These are phyloP conservation scores for Cystobasidium pallidum DNA, from an alignment of 1,284 basidiomycete species.

Conservation along the genomic window DNA sequence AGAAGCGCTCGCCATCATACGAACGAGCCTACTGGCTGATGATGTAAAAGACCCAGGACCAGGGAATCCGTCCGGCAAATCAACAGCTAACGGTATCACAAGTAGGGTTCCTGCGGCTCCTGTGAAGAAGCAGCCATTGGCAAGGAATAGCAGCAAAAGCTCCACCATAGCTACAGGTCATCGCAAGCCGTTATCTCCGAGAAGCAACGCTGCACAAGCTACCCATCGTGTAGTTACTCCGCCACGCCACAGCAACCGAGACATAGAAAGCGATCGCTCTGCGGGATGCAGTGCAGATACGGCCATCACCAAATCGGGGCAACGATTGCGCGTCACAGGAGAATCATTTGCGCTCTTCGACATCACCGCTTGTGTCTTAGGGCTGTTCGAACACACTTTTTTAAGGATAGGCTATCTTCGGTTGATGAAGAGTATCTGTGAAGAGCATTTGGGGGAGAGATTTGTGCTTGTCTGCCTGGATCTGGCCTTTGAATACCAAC, in stretches of 20 bases:
- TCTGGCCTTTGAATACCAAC: conserved; percentile 74
- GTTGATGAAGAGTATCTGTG: conserved; percentile 63
- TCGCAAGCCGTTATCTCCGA: conserved; percentile 27
- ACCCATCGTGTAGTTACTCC: conserved; percentile 12
- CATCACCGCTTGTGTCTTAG: conserved; percentile 64
- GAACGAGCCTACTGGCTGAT: not conserved
- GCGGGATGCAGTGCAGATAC: not conserved
- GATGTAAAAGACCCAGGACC: not conserved
- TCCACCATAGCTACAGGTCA: not conserved
- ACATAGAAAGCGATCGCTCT: not conserved
- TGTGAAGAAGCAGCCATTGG: not conserved
- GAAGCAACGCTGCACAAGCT: not conserved
- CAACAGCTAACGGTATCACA: not conserved
- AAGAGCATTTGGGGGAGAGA: conserved; percentile 56
- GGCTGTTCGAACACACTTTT: conserved; percentile 63
- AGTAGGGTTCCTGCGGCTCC: not conserved
- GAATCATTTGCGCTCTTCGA: not conserved
- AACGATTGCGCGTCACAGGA: not conserved
- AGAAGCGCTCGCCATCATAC: conserved; percentile 52
- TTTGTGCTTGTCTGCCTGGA: conserved; percentile 69
- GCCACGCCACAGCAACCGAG: not conserved
- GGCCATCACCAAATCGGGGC: not conserved
- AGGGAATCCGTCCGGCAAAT: not conserved
- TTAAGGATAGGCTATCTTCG: conserved; percentile 60
- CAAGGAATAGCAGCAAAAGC: not conserved